Evolutionary conservation across 2,329 filamentous ascomycete species (phyloP).

Genomic region (Bisporella sp.): DNA sequence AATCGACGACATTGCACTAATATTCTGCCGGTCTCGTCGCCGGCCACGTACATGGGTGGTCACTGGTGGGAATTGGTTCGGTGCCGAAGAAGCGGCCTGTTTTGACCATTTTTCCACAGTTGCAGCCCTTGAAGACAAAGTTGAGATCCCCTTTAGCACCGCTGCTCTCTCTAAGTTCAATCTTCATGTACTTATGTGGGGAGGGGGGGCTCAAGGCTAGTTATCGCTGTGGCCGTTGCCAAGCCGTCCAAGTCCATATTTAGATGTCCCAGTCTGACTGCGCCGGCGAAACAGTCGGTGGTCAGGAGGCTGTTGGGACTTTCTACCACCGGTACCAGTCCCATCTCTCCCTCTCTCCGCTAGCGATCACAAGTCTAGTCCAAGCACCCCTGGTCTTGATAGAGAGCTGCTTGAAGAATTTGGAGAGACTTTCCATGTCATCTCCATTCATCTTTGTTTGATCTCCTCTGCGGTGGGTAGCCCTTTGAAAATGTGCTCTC

Average conservation of each 20-base stretch:
- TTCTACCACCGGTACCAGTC: constrained; percentile 22
- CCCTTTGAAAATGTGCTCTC: constrained; percentile 19
- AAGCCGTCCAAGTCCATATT: constrained; percentile 9
- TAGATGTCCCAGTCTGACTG: constrained; percentile 19
- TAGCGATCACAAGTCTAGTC: constrained; percentile 25
- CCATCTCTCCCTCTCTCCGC: constrained; percentile 18
- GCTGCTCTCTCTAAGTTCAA: constrained; percentile 11
- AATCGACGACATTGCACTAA: constrained; percentile 9
- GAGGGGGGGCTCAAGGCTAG: constrained; percentile 20
- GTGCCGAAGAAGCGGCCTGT: constrained; percentile 8
- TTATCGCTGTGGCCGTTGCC: constrained; percentile 11
- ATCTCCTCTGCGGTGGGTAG: constrained; percentile 21
- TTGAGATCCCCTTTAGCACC: constrained; percentile 14
- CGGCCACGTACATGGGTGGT: constrained; percentile 2
- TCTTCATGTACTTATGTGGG: too few species aligned
- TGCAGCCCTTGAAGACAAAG: constrained; percentile 20
- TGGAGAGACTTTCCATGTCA: constrained; percentile 20
- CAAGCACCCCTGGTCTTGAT: constrained; percentile 20
- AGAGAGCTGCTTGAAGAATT: constrained; percentile 24
- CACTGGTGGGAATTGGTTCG: constrained; percentile 7
- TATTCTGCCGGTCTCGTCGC: constrained; percentile 9
- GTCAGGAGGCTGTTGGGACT: constrained; percentile 16
- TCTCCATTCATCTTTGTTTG: constrained; percentile 12
- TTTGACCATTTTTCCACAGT: constrained; percentile 9
- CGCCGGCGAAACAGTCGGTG: constrained; percentile 23